Evolutionary conservation across 2,329 filamentous ascomycete species (phyloP).

Genomic region (Cercospora sesami): DNA sequence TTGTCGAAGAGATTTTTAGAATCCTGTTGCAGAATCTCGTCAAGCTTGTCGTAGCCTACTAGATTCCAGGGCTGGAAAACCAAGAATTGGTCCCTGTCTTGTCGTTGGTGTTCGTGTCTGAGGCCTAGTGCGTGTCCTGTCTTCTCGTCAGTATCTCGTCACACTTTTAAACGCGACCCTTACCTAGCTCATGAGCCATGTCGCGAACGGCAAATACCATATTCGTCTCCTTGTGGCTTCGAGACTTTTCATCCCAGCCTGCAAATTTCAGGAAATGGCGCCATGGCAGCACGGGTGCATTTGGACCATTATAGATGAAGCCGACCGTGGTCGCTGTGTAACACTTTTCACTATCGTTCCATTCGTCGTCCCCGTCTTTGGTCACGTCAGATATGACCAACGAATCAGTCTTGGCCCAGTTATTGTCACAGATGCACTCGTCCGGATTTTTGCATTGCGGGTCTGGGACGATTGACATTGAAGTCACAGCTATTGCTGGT

Average conservation of each 20-base stretch:
- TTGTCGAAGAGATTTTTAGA: slow-evolving; percentile 9
- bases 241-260: background rate
- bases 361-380: slow-evolving; percentile 20
- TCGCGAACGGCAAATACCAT: background rate
- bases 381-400: slow-evolving; percentile 28
- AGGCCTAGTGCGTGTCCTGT: slow-evolving; percentile 26
- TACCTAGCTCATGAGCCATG: slow-evolving; percentile 27
- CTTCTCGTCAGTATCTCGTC: background rate
- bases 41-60: slow-evolving; percentile 12
- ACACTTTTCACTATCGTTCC: slow-evolving; percentile 18
- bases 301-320: too few species aligned
- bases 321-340: slow-evolving; percentile 18
- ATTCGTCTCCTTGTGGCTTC: background rate
- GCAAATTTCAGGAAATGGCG: slow-evolving; percentile 15
- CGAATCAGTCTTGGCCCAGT: slow-evolving; percentile 15
- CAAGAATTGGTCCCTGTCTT: slow-evolving; percentile 22
- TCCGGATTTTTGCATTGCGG: slow-evolving; percentile 6
- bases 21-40: slow-evolving; percentile 4
- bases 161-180: background rate
- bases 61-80: slow-evolving; percentile 15
- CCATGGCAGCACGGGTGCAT: background rate
- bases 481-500: slow-evolving; percentile 21
- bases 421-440: slow-evolving; percentile 11
- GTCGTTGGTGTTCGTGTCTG: slow-evolving; percentile 24
- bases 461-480: slow-evolving; percentile 22